Evolutionary conservation across 305 asterid genomes (phyloP), one percentile per base, ranked within the genome.

Genomic region (Petunia hybrid): DNA sequence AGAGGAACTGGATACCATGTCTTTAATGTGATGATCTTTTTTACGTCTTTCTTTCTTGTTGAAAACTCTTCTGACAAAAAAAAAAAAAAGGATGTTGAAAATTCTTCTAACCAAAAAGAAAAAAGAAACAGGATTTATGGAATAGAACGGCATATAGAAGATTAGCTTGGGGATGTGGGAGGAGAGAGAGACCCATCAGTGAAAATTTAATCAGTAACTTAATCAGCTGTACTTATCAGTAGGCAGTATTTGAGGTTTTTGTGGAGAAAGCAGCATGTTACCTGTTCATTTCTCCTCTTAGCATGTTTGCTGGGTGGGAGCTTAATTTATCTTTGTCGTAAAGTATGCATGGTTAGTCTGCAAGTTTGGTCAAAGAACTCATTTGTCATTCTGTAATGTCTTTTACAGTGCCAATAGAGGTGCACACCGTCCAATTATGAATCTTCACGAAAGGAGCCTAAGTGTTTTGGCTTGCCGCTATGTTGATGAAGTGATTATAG

Each of bases 361-460:
- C 63, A 73, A 73, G 63, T 53, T 48, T 3, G 7, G 63, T 51
- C 78, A 73, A 36, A 51, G 40, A 56, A 16, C 31, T 73, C 43
- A 77, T 71, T 48, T 16, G 39, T 57, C 62, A 81, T 84, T 60
- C 46, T 78, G 51, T 86, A 60, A 71, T 86, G 86, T 77, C 85
- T 68, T 81, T 85, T 92, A 81, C 86, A 94, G 98, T 89, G 85
- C 87, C 80, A 88, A 87, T 84, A 91, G 98, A 87, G 98, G 98
- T 84, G 92, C 89, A 62, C 98, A 92, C 89, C 97, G 97, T 77
- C 98, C 98, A 70, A 94, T 94, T 51, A 94, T 94, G 98, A 92
- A 94, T 87, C 98, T 94, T 81, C 98, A 91, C 80, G 98, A 94
- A 87, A 91, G 98, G 89, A 94, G 97, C 91, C 87, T 94, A 84